Evolutionary conservation across 2,329 filamentous ascomycete genomes (phyloP).

Genomic region (Dactylellina parvicollis): DNA sequence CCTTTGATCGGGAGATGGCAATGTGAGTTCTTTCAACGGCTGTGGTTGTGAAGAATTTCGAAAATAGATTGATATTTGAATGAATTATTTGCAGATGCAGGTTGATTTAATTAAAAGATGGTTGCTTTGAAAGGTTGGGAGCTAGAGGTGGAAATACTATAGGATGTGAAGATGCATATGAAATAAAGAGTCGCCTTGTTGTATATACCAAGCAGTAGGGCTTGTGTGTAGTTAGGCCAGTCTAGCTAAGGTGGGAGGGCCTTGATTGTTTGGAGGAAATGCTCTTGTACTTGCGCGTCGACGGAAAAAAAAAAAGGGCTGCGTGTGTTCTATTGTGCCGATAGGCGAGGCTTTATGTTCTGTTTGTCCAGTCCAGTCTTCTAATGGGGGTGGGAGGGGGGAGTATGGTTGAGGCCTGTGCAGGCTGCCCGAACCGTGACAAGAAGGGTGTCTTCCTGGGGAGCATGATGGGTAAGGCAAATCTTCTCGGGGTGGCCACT

Average conservation of each 20-base stretch:
- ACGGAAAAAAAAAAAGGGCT: conserved; percentile 31
- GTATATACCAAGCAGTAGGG: conserved; percentile 11
- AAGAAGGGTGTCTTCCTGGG: conserved; percentile 13
- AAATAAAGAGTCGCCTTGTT: conserved; percentile 24
- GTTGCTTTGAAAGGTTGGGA: background rate
- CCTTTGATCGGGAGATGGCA: background rate
- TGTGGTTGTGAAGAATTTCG: conserved; percentile 14
- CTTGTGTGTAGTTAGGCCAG: background rate
- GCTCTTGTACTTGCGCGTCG: conserved; percentile 32
- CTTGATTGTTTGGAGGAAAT: conserved; percentile 30
- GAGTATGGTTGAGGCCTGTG: background rate
- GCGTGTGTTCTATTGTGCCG: conserved; percentile 28
- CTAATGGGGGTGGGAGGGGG: conserved; percentile 2
- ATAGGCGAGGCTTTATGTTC: conserved; percentile 45
- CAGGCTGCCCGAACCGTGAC: conserved; percentile 9
- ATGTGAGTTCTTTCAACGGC: conserved; percentile 3
- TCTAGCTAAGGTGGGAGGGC: conserved; percentile 19
- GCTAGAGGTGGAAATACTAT: background rate
- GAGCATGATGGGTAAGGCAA: conserved; percentile 26
- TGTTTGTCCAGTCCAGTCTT: conserved; percentile 18
- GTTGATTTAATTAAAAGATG: background rate
- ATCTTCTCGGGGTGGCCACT: conserved; percentile 31
- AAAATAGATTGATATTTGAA: conserved; percentile 15
- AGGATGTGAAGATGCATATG: conserved; percentile 3
- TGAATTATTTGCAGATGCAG: background rate